Percentiles rank a stretch among this genome's conserved stretches.
Conservation (phyloP, 805 yeast species). For the Myxozyma kluyveri region DNA sequence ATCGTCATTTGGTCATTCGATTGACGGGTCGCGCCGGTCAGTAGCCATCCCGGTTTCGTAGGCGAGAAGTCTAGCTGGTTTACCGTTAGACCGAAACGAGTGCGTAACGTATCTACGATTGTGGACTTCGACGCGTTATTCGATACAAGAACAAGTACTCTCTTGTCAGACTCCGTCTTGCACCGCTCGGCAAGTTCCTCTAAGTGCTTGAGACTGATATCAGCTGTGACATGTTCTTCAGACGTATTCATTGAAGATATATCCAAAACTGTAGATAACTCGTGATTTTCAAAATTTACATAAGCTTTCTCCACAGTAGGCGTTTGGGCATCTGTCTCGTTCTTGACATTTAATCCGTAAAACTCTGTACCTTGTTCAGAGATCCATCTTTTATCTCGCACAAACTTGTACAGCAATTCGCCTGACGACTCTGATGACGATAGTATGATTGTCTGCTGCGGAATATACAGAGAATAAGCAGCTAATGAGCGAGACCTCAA, state of each 20-base stretch:
- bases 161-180: slow-evolving; percentile 2
- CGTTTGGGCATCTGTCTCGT: neutral
- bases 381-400: neutral
- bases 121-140: slow-evolving; percentile 11
- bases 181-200: slow-evolving; percentile 1
- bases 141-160: slow-evolving; percentile 17
- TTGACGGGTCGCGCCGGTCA: too few species aligned
- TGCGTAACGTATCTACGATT: slow-evolving; percentile 4
- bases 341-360: neutral
- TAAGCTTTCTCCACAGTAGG: neutral
- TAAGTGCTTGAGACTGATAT: slow-evolving; percentile 4
- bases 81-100: too few species aligned
- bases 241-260: too few species aligned
- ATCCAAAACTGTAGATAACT: too few species aligned
- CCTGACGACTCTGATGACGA: slow-evolving; percentile 11
- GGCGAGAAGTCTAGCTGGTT: too few species aligned
- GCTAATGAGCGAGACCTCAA: slow-evolving; percentile 1
- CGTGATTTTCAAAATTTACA: neutral
- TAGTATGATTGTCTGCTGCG: slow-evolving; percentile 1
- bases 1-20: too few species aligned
- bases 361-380: slow-evolving; percentile 3
- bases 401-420: slow-evolving; percentile 1
- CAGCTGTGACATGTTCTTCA: slow-evolving; percentile 1
- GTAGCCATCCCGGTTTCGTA: too few species aligned
- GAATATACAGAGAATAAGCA: slow-evolving; percentile 15